Evolutionary conservation across 1,284 basidiomycete species (phyloP), one percentile per base, ranked within the genome.

Genomic region (Malassezia caprae): DNA sequence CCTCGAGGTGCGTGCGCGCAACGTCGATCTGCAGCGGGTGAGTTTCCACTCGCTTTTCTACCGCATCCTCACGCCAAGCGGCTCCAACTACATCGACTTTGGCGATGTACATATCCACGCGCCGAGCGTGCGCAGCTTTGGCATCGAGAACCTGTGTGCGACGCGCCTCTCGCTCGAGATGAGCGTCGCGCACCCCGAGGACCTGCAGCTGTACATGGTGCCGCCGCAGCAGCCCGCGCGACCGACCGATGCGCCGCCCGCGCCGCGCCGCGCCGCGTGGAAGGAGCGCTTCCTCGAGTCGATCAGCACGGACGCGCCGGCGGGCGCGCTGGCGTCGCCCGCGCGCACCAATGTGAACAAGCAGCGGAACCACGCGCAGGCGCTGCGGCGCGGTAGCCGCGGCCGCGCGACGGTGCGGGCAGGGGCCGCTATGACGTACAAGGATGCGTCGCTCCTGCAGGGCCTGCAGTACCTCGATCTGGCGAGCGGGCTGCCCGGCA

Each of bases 21-120:
- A 79, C 54, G 77, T 79, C 46, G 78, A 79, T 60, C 68, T 77
- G 46, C 76, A 79, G 65, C 77, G 78, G 39, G 75, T 79, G 55
- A 78, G 78, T 27, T 76, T 79, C 48, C 78, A 79, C 59, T 79
- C 78, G 24, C 76, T 79, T 55, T 75, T 79, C 39, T 79, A 79
- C 64, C 76, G 77, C n/a, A 78, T 79, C 53, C 71, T 79, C 42
- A 79, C 78, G 11, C 77, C 78, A 1, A 75, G 76, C 13, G 78
- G 78, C 8, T 73, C 75, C 52, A 79, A 79, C 67, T 79, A 78
- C 55, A 62, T 79, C 51, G 78, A 79, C 55, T 79, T 79, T 63
- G 78, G 78, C 31, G 76, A 76, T 26, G 78, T 79, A 42, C 75
- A 78, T 51, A 77, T 79, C 72, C 77, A 78, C 65, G 76, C 76